Evolutionary conservation across 116 monocot genomes (phyloP), one percentile per base, ranked within the genome.

Genomic region (Posidonia oceanica): DNA sequence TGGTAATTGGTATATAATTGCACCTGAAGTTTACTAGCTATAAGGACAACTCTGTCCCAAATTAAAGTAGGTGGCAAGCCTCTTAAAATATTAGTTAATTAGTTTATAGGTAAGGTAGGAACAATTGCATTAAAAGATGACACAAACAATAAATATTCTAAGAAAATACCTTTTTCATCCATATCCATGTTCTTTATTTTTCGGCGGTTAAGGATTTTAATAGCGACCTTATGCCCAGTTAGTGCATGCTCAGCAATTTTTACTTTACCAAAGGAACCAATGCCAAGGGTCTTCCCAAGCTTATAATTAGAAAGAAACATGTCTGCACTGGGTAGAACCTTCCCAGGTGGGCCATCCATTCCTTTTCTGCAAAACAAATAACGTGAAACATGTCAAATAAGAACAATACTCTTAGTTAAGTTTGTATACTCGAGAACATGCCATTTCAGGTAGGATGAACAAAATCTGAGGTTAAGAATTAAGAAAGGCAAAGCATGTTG

Each of bases 251-350:
- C 85, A 15, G 91, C 91, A 73, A 87, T 79, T 70, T 87, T 87
- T 18, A 91, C 91, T 58, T 91, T 87, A 4, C 87, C 87, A 81
- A 87, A 91, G 39, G 90, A 76, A 56, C 90, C 90, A 75, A 86
- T 86, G 4, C 90, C 90, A 17, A 90, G 76, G 11, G 86, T 86
- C 71, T 86, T 90, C 17, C 86, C 90, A 37, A 86, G 71, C 56
- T 79, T 86, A 61, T 90, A 90, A 59, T 86, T 82, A 17, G 75
- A 75, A 66, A 90, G 77, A 63, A 69, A 53, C 42, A 72, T 72
- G 54, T 90, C 84, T 54, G 64, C 48, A n/a, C 63, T 56, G 42
- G 59, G 51, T 11, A 82, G 72, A 17, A 80, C 76, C 73, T 52
- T 73, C 36, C 70, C 61, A 51, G 74, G 52, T 69, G 68, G 53